Base-by-base conservation (phyloP, 305 asterid genomes). In the Rubia balearica region DNA sequence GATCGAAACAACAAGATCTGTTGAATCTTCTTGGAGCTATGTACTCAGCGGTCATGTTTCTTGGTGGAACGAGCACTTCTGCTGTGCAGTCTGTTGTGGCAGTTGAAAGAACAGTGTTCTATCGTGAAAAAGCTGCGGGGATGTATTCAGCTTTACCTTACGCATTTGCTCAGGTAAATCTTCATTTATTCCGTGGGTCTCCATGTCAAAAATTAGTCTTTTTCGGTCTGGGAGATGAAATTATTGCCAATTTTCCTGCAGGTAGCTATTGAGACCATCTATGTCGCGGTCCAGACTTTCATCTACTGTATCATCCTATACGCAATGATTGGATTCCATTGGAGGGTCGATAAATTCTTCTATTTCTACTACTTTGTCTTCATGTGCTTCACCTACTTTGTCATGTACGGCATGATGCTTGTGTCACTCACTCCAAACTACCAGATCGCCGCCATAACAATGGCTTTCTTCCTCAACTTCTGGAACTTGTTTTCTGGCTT, bases 61-160 rank as follows among this genome's bases (percentile, higher is more conserved):
- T 94, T 2, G 98, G 99, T 30, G 96, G 96, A 49, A 88, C 95
- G 14, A 89, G 86, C 69, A 89, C 96, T 71, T 84, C 90, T 12
- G 82, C 96, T 14, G 96, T 89, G 19, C 96, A 89, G 78, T 86
- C 99, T 11, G 90, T 94, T 46, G 98, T 91, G 11, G 90, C 96
- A 0, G 87, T 89, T 0, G 99, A 89, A 81, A 82, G 99, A 82
- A 89, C 96, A 0, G 98, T 94, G 48, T 94, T 88, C 76, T 94
- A 94, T 80, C 96, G 99, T 14, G 99, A 94, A 83, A 94, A 89
- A 75, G 97, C 95, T 42, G 97, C 98, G 1, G 96, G 97, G 75
- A 91, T 93, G 97, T 93, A 83, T 77, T 90, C 99, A 13, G 85
- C 96, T 10, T 70, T 91, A 74, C 97, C 97, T 76, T 91, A 94